Base-by-base conservation (phyloP, 129 eudicot species). In the Artemisia annua region DNA sequence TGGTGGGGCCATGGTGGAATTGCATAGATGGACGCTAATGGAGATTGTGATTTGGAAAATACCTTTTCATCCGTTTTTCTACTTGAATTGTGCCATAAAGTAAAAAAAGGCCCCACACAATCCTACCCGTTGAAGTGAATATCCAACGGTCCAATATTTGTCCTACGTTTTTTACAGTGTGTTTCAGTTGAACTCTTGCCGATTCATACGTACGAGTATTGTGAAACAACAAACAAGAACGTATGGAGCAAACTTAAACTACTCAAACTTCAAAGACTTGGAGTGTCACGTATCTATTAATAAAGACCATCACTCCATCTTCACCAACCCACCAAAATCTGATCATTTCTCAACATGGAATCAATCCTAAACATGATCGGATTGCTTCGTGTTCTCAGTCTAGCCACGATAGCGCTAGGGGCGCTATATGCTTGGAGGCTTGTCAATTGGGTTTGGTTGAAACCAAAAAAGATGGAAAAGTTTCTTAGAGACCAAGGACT, bases 401-500 rank as follows among this genome's bases (percentile, higher is more conserved):
- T 46, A 6, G 50, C 14, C 1, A 3, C 11, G 24, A 17, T 46
- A 16, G 65, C 30, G n/a, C 39, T 63, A 2, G 63, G 50, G 49
- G 50, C 35, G 20, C 18, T 63, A 13, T 63, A 62, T 55, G 50
- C 46, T 43, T 75, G 46, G 73, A 75, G 48, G 71, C 55, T 75
- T 66, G 35, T 20, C 22, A 20, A 20, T 20, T 20, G 22, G 22
- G 22, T 20, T 20, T 20, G 22, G 22, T 20, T 20, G 22, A 20
- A 20, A 20, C 22, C 22, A 20, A 20, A 20, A 20, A 20, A 20
- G 22, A 20, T 20, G 22, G 22, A 20, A 20, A 20, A 20, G 22
- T 39, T 39, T 39, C 44, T 39, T 0, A 6, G 83, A 48, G 75
- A 56, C 28, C 91, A 88, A 77, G 96, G 91, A 46, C 79, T 88